These are phyloP conservation scores for Allantophomopsis lycopodina DNA, from an alignment of 2,329 filamentous ascomycete species.

Conservation along the genomic window DNA sequence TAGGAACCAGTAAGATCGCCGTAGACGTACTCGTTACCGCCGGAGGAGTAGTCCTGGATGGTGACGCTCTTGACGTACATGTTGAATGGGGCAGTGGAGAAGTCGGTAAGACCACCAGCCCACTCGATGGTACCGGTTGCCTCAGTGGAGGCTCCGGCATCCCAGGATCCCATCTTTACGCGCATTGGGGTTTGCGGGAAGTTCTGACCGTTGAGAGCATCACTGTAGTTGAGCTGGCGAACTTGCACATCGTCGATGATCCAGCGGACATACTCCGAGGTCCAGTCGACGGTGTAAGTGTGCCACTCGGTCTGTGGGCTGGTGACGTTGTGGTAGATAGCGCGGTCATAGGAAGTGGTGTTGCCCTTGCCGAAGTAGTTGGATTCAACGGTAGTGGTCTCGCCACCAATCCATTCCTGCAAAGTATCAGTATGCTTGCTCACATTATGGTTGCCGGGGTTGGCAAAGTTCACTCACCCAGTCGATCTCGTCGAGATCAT, in stretches of 20 bases:
- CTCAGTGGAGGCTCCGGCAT: conserved; percentile 22
- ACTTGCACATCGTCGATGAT: conserved; percentile 35
- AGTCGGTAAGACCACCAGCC: conserved; percentile 45
- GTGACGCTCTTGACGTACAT: conserved; percentile 35
- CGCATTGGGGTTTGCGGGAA: conserved; percentile 62
- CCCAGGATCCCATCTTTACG: conserved; percentile 46
- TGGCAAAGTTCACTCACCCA: conserved; percentile 17
- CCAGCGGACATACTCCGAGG: conserved; percentile 40
- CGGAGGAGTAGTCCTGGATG: conserved; percentile 33
- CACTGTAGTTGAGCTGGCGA: conserved; percentile 30
- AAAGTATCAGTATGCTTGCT: neutral
- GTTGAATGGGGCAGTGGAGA: conserved; percentile 29
- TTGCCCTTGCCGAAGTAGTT: conserved; percentile 43
- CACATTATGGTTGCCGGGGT: neutral
- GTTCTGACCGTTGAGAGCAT: conserved; percentile 32
- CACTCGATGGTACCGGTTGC: conserved; percentile 48
- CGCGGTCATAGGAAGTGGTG: conserved; percentile 34
- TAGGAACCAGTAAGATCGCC: conserved; percentile 30
- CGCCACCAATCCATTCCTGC: conserved; percentile 20
- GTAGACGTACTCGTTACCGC: conserved; percentile 33
- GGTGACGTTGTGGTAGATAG: conserved; percentile 21
- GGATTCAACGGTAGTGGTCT: conserved; percentile 24
- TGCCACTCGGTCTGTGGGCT: conserved; percentile 31
- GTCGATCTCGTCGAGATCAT: conserved; percentile 38
- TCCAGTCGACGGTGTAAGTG: conserved; percentile 59